Evolutionary conservation across 2,329 filamentous ascomycete species (phyloP).

Genomic region (Metarhizium sp.): DNA sequence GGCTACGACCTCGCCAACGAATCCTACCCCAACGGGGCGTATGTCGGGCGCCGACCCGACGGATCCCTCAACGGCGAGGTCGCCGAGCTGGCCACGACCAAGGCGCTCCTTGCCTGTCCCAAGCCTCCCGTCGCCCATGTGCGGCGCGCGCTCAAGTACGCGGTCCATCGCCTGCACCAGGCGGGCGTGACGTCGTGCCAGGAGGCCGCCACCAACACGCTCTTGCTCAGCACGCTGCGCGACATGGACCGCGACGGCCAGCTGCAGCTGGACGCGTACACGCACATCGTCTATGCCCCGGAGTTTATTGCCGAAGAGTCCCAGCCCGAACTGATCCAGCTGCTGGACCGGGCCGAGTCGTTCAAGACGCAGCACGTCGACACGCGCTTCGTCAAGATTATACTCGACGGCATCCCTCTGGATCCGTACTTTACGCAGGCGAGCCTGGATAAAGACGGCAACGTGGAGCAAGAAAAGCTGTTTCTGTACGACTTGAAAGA

Average conservation of each 20-base stretch:
- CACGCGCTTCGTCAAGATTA: conserved; percentile 2
- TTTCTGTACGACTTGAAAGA: conserved; percentile 1
- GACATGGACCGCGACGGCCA: neutral
- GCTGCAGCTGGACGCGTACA: neutral
- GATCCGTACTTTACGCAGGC: no score
- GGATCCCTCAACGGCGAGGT: no score
- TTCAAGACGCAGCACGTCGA: neutral
- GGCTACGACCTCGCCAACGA: conserved; percentile 1
- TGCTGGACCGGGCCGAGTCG: neutral
- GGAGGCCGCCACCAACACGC: conserved; percentile 1
- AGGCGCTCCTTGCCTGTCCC: no score
- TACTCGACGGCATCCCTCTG: neutral
- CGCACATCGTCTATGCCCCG: conserved; percentile 1
- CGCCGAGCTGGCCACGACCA: no score
- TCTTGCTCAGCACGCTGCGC: neutral
- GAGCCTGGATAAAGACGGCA: no score
- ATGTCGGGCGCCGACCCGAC: no score
- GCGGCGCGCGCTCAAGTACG: no score
- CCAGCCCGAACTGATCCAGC: neutral
- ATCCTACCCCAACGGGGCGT: neutral
- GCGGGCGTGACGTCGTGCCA: conserved; percentile 3
- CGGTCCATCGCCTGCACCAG: neutral
- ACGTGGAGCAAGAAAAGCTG: neutral
- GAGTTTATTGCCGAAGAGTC: neutral
- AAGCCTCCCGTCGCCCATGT: no score